Evolutionary conservation across 2,329 filamentous ascomycete species (phyloP).

Genomic region (Aureobasidium sp.): DNA sequence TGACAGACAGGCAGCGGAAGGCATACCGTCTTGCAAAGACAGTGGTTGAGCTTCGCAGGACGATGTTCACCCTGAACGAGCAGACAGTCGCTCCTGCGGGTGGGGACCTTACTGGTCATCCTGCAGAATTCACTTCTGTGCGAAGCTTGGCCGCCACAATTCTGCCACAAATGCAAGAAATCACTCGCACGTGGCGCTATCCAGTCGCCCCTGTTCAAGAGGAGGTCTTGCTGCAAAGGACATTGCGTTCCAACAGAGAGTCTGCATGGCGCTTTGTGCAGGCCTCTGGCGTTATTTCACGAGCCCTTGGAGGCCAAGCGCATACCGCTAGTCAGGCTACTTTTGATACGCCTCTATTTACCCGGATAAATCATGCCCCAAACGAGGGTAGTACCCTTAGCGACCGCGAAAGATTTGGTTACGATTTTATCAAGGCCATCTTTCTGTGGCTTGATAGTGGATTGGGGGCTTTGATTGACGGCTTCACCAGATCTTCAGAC

Average conservation of each 20-base stretch:
- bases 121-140: constrained; percentile 30
- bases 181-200: constrained; percentile 50
- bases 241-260: constrained; percentile 47
- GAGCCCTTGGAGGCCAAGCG: constrained; percentile 46
- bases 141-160: constrained; percentile 32
- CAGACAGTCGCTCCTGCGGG: constrained; percentile 15
- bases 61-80: constrained; percentile 43
- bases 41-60: constrained; percentile 45
- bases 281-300: constrained; percentile 49
- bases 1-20: constrained; percentile 44
- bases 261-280: constrained; percentile 53
- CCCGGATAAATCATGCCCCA: constrained; percentile 39
- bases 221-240: constrained; percentile 47
- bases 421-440: constrained; percentile 57
- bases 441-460: constrained; percentile 55
- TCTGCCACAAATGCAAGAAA: constrained; percentile 49
- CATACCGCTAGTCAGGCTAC: constrained; percentile 32
- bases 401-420: constrained; percentile 46
- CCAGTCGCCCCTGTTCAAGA: constrained; percentile 47
- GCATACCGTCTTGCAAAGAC: constrained; percentile 49
- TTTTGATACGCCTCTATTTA: constrained; percentile 27
- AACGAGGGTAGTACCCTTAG: constrained; percentile 27
- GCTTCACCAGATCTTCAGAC: constrained; percentile 42
- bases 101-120: constrained; percentile 28
- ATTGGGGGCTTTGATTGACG: constrained; percentile 44